Conservation (phyloP, 805 yeast species). For the Yamadazyma ubonensis region DNA sequence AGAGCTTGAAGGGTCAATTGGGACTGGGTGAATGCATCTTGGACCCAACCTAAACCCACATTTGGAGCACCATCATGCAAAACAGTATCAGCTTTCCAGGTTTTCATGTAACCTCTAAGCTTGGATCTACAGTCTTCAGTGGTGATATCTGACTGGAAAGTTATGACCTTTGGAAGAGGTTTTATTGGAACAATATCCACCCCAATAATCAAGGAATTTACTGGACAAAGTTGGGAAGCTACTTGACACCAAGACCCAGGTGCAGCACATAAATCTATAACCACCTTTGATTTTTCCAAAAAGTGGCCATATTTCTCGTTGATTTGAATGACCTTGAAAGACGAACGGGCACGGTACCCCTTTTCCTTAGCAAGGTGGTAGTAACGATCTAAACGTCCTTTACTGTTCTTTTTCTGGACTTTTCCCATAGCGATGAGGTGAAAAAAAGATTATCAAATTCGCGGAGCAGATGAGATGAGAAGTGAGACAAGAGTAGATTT, state of each 20-base stretch:
- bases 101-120: constrained; percentile 92
- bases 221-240: constrained; percentile 89
- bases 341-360: constrained; percentile 98
- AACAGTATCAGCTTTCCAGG: constrained; percentile 98
- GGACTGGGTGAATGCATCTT: constrained; percentile 98
- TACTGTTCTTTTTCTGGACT: constrained; percentile 90
- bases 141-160: constrained; percentile 95
- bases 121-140: constrained; percentile 96
- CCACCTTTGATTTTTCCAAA: constrained; percentile 90
- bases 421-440: constrained; percentile 63
- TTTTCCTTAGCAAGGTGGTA: constrained; percentile 95
- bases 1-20: constrained; percentile 93
- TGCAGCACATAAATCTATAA: constrained; percentile 97
- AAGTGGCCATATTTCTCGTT: constrained; percentile 97
- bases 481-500: constrained; percentile 7
- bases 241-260: constrained; percentile 97
- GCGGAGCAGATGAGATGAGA: constrained; percentile 10
- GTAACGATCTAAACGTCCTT: constrained; percentile 99
- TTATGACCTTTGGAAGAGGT: constrained; percentile 90
- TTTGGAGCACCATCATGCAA: constrained; percentile 99
- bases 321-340: constrained; percentile 90
- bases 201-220: constrained; percentile 91
- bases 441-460: constrained; percentile 1
- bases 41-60: constrained; percentile 99
- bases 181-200: constrained; percentile 99